phyloP scores from a whole-genome alignment of 106 monocot genomes.

The Allium cepa region DNA sequence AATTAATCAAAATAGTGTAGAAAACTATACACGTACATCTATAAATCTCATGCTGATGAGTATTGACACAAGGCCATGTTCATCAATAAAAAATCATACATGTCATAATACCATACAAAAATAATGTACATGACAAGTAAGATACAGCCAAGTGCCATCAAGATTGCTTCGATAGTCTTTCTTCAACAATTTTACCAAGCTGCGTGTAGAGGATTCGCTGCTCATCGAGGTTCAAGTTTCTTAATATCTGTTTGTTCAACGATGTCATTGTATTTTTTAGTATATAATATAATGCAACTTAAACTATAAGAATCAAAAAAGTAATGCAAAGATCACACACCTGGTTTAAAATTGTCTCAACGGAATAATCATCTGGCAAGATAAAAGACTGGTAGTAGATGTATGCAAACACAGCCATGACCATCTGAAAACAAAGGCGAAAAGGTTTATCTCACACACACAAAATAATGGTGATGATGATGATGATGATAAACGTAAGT shows the following conservation, averaged over 20 bases:
- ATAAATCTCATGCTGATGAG: too few relatives aligned
- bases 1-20: too few relatives aligned
- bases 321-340: slow-evolving; percentile 15
- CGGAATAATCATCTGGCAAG: slow-evolving; percentile 41
- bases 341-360: slow-evolving; percentile 86
- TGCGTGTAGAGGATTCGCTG: slow-evolving; percentile 52
- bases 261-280: too few relatives aligned
- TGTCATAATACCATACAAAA: too few relatives aligned
- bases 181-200: slow-evolving; percentile 55
- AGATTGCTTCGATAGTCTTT: slow-evolving; percentile 19
- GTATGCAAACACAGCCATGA: slow-evolving; percentile 98
- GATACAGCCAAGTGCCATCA: background rate
- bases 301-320: background rate
- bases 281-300: background rate
- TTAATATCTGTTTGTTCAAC: slow-evolving; percentile 34
- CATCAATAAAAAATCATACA: too few relatives aligned
- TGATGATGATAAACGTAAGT: too few relatives aligned
- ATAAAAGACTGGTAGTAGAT: slow-evolving; percentile 98
- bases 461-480: too few relatives aligned
- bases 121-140: too few relatives aligned
- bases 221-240: slow-evolving; percentile 73
- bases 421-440: slow-evolving; percentile 52
- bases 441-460: too few relatives aligned
- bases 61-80: too few relatives aligned
- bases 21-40: too few relatives aligned